Conservation (phyloP, 805 yeast species). For the Saturnispora gosingensis region DNA sequence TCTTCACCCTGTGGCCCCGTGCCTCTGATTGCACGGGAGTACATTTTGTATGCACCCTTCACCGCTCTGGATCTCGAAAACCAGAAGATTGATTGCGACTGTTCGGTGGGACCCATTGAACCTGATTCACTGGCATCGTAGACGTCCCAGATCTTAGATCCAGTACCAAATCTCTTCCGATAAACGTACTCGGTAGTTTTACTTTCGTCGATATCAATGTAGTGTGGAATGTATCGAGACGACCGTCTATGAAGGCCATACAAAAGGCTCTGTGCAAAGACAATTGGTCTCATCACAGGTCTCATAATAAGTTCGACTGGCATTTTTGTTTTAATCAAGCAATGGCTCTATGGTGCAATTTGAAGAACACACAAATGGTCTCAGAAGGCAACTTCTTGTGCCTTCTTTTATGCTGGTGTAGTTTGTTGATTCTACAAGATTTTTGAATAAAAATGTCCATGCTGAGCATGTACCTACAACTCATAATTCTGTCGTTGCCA, state of each 20-base stretch:
- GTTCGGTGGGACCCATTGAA: slow-evolving; percentile 34
- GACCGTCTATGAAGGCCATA: slow-evolving; percentile 49
- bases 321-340: slow-evolving; percentile 27
- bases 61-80: slow-evolving; percentile 57
- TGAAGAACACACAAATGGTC: not conserved
- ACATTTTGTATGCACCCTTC: slow-evolving; percentile 57
- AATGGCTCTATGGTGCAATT: not conserved
- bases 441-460: not conserved
- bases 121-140: slow-evolving; percentile 34
- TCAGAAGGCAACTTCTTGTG: not conserved
- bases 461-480: not conserved
- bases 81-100: slow-evolving; percentile 40
- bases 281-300: slow-evolving; percentile 53
- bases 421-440: not conserved
- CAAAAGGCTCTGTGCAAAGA: slow-evolving; percentile 42
- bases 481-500: not conserved
- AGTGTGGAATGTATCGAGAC: slow-evolving; percentile 46
- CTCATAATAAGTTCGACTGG: slow-evolving; percentile 51
- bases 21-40: slow-evolving; percentile 30
- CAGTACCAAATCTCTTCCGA: slow-evolving; percentile 51
- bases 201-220: slow-evolving; percentile 34
- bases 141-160: slow-evolving; percentile 49
- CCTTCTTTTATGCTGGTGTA: not conserved
- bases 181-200: slow-evolving; percentile 36
- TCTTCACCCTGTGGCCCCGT: slow-evolving; percentile 42